Conservation (phyloP, 331 rosid species). For the Erythrophleum ivorense region DNA sequence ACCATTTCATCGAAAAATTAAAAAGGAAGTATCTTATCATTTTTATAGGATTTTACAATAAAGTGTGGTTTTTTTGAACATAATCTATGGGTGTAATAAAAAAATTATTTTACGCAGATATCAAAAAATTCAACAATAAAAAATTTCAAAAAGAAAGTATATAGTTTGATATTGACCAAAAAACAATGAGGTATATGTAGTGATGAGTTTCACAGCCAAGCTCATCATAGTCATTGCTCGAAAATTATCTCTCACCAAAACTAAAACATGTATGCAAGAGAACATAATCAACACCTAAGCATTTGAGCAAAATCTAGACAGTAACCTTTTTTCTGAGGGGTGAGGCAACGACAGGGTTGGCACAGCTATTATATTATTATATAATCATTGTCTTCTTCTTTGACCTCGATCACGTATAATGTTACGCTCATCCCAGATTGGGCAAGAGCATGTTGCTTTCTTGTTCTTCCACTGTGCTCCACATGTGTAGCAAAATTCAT, state of each 20-base stretch:
- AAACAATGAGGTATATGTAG: too few relatives aligned
- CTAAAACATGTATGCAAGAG: not conserved
- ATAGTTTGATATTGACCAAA: too few relatives aligned
- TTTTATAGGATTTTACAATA: too few relatives aligned
- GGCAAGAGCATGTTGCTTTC: slow-evolving; percentile 59
- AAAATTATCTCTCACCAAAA: not conserved
- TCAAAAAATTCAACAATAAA: too few relatives aligned
- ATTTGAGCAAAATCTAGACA: not conserved
- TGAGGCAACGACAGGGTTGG: not conserved
- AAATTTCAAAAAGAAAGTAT: too few relatives aligned
- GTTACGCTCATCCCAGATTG: slow-evolving; percentile 60
- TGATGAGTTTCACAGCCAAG: too few relatives aligned
- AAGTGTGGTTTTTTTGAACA: too few relatives aligned
- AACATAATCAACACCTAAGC: not conserved
- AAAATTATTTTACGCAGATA: too few relatives aligned
- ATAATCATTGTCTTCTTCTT: not conserved
- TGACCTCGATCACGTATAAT: slow-evolving; percentile 40
- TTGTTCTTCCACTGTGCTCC: slow-evolving; percentile 61
- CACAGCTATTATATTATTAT: not conserved
- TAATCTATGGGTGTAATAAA: too few relatives aligned
- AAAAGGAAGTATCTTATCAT: too few relatives aligned
- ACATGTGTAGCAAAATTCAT: slow-evolving; percentile 67
- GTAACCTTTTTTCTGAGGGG: not conserved
- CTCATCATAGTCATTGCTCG: too few relatives aligned
- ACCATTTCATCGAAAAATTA: too few relatives aligned